Conservation (phyloP, 179 eudicot genomes). For the Camellia oleifera region DNA sequence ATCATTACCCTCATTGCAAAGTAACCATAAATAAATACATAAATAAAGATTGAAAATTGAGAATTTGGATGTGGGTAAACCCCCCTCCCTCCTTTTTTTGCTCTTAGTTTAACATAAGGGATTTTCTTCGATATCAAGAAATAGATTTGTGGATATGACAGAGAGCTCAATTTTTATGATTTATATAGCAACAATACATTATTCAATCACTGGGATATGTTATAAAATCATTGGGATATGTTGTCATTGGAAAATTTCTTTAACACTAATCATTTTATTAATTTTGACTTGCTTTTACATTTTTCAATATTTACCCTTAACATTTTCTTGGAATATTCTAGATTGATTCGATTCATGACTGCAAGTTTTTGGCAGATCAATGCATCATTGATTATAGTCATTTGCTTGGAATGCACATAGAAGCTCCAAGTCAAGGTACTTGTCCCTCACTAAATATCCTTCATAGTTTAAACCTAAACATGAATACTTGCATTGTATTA, state of each 20-base stretch:
- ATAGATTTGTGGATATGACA: neutral
- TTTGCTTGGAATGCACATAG: constrained; percentile 48
- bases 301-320: no score
- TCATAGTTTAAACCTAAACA: neutral
- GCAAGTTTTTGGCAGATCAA: constrained; percentile 49
- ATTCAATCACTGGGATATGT: neutral
- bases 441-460: neutral
- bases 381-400: constrained; percentile 57
- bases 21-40: neutral
- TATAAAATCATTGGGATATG: neutral
- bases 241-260: neutral
- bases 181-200: neutral
- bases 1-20: neutral
- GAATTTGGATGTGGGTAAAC: neutral
- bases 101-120: neutral
- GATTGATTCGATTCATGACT: constrained; percentile 19
- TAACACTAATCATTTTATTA: neutral
- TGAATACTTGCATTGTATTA: no score
- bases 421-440: constrained; percentile 10
- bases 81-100: neutral
- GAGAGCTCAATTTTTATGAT: neutral
- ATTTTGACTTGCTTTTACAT: neutral
- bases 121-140: neutral
- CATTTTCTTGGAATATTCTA: neutral
- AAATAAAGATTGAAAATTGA: neutral